phyloP scores from a whole-genome alignment of 768 basidiomycete genomes.

The Leucosporidium yakuticum region DNA sequence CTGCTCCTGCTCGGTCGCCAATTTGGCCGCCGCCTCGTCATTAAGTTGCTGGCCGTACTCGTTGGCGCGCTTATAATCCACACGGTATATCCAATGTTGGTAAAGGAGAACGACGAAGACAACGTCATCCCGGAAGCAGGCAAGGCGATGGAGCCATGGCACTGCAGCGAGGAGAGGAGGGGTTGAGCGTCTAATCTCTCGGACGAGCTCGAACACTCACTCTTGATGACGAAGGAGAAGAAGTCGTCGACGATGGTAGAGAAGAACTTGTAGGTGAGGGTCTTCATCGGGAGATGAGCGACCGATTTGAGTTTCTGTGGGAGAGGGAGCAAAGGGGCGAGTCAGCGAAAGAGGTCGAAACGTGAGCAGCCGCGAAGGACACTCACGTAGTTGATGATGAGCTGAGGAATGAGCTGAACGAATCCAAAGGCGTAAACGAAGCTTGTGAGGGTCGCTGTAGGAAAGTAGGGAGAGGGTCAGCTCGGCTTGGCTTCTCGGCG shows the following conservation, averaged over 20 bases:
- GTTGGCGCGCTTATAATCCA: slow-evolving; percentile 90
- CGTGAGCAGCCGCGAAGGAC: slow-evolving; percentile 84
- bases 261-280: slow-evolving; percentile 93
- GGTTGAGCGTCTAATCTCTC: background rate
- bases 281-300: slow-evolving; percentile 97
- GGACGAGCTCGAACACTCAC: background rate
- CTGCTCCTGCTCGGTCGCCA: slow-evolving; percentile 13
- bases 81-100: slow-evolving; percentile 51
- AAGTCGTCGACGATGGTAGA: slow-evolving; percentile 45
- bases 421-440: slow-evolving; percentile 98
- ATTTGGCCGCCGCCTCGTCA: slow-evolving; percentile 23
- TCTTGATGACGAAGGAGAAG: slow-evolving; percentile 27
- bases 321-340: slow-evolving; percentile 4
- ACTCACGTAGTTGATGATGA: slow-evolving; percentile 51
- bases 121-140: slow-evolving; percentile 51
- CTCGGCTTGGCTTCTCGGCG: background rate
- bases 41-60: slow-evolving; percentile 59
- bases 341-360: background rate
- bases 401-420: slow-evolving; percentile 57
- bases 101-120: slow-evolving; percentile 36
- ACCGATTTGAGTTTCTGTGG: slow-evolving; percentile 58
- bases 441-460: slow-evolving; percentile 2
- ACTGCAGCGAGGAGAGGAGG: slow-evolving; percentile 66
- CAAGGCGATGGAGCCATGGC: slow-evolving; percentile 84
- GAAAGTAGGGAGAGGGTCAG: slow-evolving; percentile 14